phyloP scores from a whole-genome alignment of 345 rosid genomes.

The Populus deltoides region DNA sequence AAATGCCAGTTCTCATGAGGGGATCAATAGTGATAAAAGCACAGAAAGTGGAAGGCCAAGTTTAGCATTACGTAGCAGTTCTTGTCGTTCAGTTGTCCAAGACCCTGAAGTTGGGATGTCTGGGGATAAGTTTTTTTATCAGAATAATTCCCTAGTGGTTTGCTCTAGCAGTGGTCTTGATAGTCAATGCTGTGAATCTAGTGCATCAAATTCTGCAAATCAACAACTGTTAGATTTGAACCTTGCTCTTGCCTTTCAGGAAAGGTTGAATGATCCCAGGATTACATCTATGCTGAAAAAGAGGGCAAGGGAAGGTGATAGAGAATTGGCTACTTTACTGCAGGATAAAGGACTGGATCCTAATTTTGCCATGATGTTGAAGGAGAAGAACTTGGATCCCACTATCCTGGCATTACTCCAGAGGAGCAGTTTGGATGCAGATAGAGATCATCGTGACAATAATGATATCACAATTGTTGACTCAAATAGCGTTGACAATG shows the following conservation, averaged over 20 bases:
- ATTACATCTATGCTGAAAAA: slow-evolving; percentile 78
- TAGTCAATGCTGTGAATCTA: slow-evolving; percentile 94
- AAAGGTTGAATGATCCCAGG: slow-evolving; percentile 83
- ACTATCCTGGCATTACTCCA: slow-evolving; percentile 93
- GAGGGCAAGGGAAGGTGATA: slow-evolving; percentile 79
- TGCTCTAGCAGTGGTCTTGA: slow-evolving; percentile 89
- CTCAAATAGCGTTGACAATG: slow-evolving; percentile 80
- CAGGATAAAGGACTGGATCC: slow-evolving; percentile 99
- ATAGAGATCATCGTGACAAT: slow-evolving; percentile 93
- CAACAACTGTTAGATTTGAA: slow-evolving; percentile 82
- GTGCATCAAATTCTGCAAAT: slow-evolving; percentile 76
- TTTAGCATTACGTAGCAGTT: slow-evolving; percentile 76
- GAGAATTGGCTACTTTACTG: slow-evolving; percentile 76
- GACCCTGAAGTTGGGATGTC: slow-evolving; percentile 77
- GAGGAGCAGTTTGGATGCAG: slow-evolving; percentile 99
- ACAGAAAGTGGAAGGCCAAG: slow-evolving; percentile 96
- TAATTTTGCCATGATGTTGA: slow-evolving; percentile 98
- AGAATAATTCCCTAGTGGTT: slow-evolving; percentile 47
- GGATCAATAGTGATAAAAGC: slow-evolving; percentile 86
- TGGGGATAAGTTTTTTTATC: slow-evolving; percentile 65
- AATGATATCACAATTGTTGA: slow-evolving; percentile 57
- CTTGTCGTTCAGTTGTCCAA: slow-evolving; percentile 82
- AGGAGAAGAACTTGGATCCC: slow-evolving; percentile 94
- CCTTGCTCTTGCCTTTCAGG: slow-evolving; percentile 85
- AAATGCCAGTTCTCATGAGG: slow-evolving; percentile 75